These are phyloP conservation scores for Nicotiana rustica DNA, from an alignment of 305 asterid species.

Conservation along the genomic window DNA sequence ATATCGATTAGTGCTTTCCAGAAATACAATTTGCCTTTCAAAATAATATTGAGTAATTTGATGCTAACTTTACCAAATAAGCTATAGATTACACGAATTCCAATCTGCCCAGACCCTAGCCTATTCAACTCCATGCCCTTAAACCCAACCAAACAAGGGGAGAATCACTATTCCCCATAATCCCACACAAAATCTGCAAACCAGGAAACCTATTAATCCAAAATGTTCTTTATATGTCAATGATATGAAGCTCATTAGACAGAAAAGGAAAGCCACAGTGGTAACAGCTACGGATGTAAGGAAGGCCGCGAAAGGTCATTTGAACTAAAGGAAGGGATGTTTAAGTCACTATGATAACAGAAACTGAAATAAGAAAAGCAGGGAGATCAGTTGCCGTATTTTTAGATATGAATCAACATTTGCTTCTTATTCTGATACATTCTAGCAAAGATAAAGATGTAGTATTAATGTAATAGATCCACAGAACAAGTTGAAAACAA, in stretches of 20 bases:
- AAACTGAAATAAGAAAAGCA: constrained; percentile 13
- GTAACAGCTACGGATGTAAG: background rate
- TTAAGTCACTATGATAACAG: background rate
- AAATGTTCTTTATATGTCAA: background rate
- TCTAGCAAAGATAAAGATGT: background rate
- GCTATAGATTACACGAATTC: constrained; percentile 54
- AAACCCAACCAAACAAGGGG: constrained; percentile 7
- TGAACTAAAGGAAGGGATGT: background rate
- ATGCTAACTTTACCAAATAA: background rate
- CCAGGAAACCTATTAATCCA: background rate
- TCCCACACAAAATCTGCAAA: background rate
- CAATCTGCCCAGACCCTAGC: constrained; percentile 11
- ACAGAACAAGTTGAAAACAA: background rate
- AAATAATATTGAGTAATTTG: background rate
- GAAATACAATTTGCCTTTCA: background rate
- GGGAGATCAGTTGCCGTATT: background rate
- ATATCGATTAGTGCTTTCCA: constrained; percentile 4
- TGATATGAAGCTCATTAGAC: background rate
- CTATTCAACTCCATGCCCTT: constrained; percentile 11
- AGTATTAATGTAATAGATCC: constrained; percentile 7
- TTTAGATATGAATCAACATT: background rate
- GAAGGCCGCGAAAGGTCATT: background rate
- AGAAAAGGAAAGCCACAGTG: background rate
- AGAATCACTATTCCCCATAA: background rate
- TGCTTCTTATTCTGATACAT: constrained; percentile 3